Percentiles rank a stretch among this genome's conserved stretches.
Evolutionary conservation across 2,329 filamentous ascomycete genomes (phyloP).

Genomic region (Sordariomycetes sp.): DNA sequence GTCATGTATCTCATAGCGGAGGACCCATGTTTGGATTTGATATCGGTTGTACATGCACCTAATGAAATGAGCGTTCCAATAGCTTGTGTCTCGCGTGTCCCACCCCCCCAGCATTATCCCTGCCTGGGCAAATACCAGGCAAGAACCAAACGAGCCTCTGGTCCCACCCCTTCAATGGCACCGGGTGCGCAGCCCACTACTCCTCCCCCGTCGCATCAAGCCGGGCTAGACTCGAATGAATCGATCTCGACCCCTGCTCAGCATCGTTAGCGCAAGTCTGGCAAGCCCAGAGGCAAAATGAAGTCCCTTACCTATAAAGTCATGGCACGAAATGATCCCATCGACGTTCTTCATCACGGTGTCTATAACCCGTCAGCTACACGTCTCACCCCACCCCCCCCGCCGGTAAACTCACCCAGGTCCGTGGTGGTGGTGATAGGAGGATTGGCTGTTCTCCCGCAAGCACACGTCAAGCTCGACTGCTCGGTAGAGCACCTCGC

Average conservation of each 20-base stretch:
- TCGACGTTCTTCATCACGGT: background rate
- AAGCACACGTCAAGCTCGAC: slow-evolving; percentile 1
- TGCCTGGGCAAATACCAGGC: too few species aligned
- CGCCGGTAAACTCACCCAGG: background rate
- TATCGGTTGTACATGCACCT: too few species aligned
- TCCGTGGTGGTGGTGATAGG: background rate
- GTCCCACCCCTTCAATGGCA: too few species aligned
- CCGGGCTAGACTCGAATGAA: background rate
- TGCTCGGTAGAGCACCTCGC: background rate
- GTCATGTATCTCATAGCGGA: background rate
- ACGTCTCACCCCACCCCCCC: background rate
- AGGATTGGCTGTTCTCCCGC: background rate
- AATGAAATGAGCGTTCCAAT: too few species aligned
- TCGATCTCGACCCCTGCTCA: background rate
- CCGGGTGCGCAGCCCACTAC: too few species aligned
- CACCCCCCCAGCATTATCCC: too few species aligned
- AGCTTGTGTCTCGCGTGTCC: too few species aligned
- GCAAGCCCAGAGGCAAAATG: background rate
- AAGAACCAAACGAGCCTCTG: too few species aligned
- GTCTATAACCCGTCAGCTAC: background rate
- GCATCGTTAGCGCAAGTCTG: background rate
- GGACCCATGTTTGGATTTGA: too few species aligned
- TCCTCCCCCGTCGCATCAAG: background rate
- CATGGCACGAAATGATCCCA: background rate
- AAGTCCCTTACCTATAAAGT: background rate